Base-by-base conservation (phyloP, 768 basidiomycete species). In the Podaxis sp. region DNA sequence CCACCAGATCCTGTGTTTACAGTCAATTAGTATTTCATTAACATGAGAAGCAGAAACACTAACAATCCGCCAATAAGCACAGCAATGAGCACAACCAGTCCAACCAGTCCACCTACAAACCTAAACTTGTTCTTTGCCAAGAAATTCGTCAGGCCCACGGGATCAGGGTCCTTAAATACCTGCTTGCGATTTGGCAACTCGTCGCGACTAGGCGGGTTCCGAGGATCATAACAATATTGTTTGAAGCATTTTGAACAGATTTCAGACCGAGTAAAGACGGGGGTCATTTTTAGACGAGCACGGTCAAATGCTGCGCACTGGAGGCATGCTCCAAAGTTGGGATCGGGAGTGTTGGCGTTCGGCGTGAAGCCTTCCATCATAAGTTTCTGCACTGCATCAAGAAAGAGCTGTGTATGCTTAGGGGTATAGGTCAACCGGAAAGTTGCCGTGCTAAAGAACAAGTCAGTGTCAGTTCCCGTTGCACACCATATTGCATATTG, bases 281-380 rank as follows among this genome's bases (percentile, higher is more conserved):
- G 76, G 0, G 68, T 66, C 12, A 75, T 65, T 63, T 79, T 81
- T 53, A 76, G 65, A n/a, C 84, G 78, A 1, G 79, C 80, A 11
- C 85, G 80, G 64, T 86, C 85, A 57, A 86, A 72, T 28, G 76
- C 77, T 38, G 87, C 85, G 71, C 93, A 89, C 69, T 85, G 84
- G 22, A 95, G 77, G 67, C 92, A 94, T 42, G 78, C 79, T 2
- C 87, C 80, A 59, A 88, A 80, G 75, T 84, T 67, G 79, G 82
- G 64, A 82, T 92, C 91, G 33, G 86, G 77, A 4, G 70, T 73
- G 63, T 83, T 88, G 40, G 84, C 76, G 54, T 88, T 82, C 30
- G 87, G 84, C 13, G 77, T 72, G 73, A 88, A 89, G 13, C 90
- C 90, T 17, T 80, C 81, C 46, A 85, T 76, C 22, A 78, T 80